phyloP scores from a whole-genome alignment of 345 rosid species.

The Eucalyptus marginata region DNA sequence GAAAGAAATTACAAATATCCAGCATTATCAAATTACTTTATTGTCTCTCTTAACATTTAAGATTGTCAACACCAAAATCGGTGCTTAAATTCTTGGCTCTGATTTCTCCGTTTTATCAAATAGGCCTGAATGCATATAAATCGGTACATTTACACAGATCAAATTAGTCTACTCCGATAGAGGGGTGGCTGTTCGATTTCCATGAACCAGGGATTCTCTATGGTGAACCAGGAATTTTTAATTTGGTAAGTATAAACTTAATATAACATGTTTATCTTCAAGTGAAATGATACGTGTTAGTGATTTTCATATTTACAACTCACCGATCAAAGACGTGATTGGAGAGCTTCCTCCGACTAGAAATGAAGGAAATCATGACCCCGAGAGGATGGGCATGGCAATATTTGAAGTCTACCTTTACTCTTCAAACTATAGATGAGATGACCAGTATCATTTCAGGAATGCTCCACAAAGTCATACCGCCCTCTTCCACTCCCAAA shows the following conservation, averaged over 20 bases:
- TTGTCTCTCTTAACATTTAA: not conserved
- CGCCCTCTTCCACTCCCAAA: not conserved
- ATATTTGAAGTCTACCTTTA: not conserved
- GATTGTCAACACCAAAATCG: not conserved
- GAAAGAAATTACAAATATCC: not conserved
- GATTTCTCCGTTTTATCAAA: not conserved
- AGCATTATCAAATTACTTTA: not conserved
- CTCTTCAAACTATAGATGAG: not conserved
- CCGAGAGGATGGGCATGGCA: too few species aligned
- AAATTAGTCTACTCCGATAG: not conserved
- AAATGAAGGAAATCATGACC: not conserved
- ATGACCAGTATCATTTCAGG: not conserved
- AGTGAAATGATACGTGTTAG: not conserved
- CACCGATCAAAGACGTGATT: not conserved
- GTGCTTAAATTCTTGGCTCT: not conserved
- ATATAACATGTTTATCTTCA: too few species aligned
- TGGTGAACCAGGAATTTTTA: too few species aligned
- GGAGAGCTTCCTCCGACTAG: not conserved
- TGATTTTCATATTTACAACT: not conserved
- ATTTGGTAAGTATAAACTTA: too few species aligned
- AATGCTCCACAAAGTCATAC: too few species aligned
- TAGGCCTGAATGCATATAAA: not conserved
- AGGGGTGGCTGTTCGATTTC: not conserved
- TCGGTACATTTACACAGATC: not conserved
- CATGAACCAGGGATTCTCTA: too few species aligned